Evolutionary conservation across 2,329 filamentous ascomycete species (phyloP), one percentile per base, ranked within the genome.

Genomic region (Colletotrichum sp.): DNA sequence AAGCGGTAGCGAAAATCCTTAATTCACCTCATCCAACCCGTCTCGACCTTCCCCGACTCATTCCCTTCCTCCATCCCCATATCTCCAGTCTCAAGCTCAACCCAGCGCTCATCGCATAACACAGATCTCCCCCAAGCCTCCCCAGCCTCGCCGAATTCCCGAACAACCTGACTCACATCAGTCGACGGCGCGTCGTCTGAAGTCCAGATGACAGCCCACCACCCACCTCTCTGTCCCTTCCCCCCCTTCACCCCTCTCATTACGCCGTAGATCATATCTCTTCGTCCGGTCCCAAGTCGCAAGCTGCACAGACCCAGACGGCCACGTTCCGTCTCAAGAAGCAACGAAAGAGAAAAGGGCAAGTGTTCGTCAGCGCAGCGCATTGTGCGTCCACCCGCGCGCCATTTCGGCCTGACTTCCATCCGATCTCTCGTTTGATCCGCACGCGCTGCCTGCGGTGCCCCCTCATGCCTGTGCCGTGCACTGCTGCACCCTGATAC

Each of bases 41-140:
- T 32, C 16, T 62, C 30, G 3, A 55, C n/a, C 11, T 49, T 30
- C 19, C 69, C 49, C 39, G 63, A 75, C 39, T 75, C 73, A 59
- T 8, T 36, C 30, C 49, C 6, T 22, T 19, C 44, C 12, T 29
- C 30, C 15, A n/a, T 29, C 19, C 12, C 15, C 22, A 27, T 36
- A 16, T 34, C 27, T 16, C 19, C 44, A 49, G n/a, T 49, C 44
- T 49, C 44, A 22, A 22, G 44, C 30, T 69, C 32, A 44, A 32
- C 66, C 66, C 66, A 61, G 66, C 25, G 32, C 34, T 44, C 55
- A 39, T 44, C 39, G 63, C 73, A 72, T 72, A n/a, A 68, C 22
- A 44, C 32, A 55, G 73, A 72, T 72, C 69, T 36, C 30, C 69
- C 25, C 39, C 39, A 67, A 75, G 72, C 72, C 55, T 69, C 69